Evolutionary conservation across 192 early-diverging fungal genomes (phyloP).

Genomic region (Coemansia sp.): DNA sequence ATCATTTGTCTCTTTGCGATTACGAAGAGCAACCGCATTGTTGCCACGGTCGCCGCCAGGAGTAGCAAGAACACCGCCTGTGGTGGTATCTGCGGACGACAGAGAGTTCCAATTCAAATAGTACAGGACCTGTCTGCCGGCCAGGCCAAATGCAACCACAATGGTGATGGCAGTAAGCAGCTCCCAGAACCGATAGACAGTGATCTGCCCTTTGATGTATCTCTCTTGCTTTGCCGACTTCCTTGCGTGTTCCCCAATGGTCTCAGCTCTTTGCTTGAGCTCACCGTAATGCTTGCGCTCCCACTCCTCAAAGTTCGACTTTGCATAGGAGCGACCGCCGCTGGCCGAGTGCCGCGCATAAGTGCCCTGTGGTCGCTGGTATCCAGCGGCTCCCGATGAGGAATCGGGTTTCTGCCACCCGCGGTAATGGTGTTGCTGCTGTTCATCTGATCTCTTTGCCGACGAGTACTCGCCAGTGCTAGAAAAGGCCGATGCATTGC

Average conservation of each 20-base stretch:
- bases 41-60: neutral
- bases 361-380: conserved; percentile 25
- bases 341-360: conserved; percentile 20
- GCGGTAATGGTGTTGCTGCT: neutral
- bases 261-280: conserved; percentile 30
- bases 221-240: conserved; percentile 11
- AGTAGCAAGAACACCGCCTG: neutral
- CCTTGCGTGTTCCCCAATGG: conserved; percentile 23
- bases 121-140: neutral
- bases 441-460: conserved; percentile 5
- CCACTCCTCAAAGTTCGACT: conserved; percentile 56
- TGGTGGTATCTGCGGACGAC: neutral
- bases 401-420: neutral
- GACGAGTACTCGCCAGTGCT: conserved; percentile 48
- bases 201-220: conserved; percentile 33
- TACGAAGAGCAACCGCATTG: neutral
- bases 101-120: neutral
- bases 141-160: conserved; percentile 45
- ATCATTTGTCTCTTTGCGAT: neutral
- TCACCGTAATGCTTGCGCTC: conserved; percentile 48
- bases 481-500: conserved; percentile 39
- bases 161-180: conserved; percentile 20
- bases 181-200: conserved; percentile 42
- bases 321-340: neutral
- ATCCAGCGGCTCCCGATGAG: conserved; percentile 1